phyloP scores from a whole-genome alignment of 352 stramenopile species.

The Pythium pyrilobum region DNA sequence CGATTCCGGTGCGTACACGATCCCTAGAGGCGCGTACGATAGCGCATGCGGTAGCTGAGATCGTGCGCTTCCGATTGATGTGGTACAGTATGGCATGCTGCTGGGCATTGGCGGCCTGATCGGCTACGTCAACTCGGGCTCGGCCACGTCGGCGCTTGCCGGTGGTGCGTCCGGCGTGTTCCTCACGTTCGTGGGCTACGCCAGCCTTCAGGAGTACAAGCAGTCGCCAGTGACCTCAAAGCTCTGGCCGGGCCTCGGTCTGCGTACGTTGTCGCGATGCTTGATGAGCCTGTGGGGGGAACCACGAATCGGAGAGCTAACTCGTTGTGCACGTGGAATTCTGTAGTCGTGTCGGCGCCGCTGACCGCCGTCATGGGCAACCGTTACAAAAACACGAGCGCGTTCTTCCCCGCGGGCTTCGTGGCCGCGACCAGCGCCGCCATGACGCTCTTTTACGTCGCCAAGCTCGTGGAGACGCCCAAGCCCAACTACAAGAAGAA shows the following conservation, averaged over 20 bases:
- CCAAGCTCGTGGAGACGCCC: conserved; percentile 50
- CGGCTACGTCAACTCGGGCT: conserved; percentile 74
- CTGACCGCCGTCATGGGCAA: conserved; percentile 73
- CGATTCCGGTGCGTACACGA: conserved; percentile 60
- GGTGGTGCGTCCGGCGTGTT: conserved; percentile 62
- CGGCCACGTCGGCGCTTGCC: conserved; percentile 54
- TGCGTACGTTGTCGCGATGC: conserved; percentile 18
- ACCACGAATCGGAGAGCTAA: no score
- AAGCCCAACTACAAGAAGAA: conserved; percentile 84
- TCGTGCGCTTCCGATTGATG: conserved; percentile 7
- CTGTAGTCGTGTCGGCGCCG: conserved; percentile 43
- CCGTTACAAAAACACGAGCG: conserved; percentile 68
- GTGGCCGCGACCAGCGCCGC: conserved; percentile 52
- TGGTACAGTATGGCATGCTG: conserved; percentile 63
- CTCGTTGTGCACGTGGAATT: no score
- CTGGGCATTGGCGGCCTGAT: conserved; percentile 65
- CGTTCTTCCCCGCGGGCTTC: conserved; percentile 68
- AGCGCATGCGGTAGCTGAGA: conserved; percentile 12
- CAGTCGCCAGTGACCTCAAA: conserved; percentile 77
- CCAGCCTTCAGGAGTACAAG: conserved; percentile 81
- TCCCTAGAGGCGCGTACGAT: not conserved
- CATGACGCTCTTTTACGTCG: conserved; percentile 82
- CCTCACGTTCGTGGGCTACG: conserved; percentile 77
- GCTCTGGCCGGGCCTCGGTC: conserved; percentile 65
- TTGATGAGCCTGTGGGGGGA: no score